Conservation (phyloP, 192 early-diverging fungal species). For the Coemansia sp. region DNA sequence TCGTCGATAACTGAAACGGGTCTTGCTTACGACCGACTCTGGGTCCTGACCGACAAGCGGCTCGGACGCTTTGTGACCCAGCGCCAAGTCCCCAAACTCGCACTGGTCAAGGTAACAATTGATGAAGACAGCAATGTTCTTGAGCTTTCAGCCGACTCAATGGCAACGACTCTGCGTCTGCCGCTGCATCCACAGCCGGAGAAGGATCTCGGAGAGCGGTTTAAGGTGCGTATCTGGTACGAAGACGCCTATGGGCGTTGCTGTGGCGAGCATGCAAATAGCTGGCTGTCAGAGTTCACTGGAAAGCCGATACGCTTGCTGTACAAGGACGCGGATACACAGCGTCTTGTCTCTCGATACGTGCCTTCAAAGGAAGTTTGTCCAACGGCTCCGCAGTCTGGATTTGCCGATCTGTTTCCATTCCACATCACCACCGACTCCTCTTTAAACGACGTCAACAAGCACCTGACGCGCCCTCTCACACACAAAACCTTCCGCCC, state of each 20-base stretch:
- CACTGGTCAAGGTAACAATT: slow-evolving; percentile 26
- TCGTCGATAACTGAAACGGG: slow-evolving; percentile 29
- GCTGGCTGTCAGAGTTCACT: slow-evolving; percentile 31
- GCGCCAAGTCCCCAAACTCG: slow-evolving; percentile 32
- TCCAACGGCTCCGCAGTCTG: slow-evolving; percentile 57
- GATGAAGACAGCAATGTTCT: slow-evolving; percentile 4
- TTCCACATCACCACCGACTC: slow-evolving; percentile 63
- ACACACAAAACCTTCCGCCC: slow-evolving; percentile 68
- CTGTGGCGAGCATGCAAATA: slow-evolving; percentile 22
- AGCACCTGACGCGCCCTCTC: slow-evolving; percentile 54
- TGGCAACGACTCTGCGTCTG: slow-evolving; percentile 23
- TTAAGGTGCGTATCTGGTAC: slow-evolving; percentile 42
- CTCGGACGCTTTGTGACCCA: slow-evolving; percentile 43
- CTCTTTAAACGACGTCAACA: slow-evolving; percentile 67
- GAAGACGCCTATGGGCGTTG: slow-evolving; percentile 35
- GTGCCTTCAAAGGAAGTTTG: slow-evolving; percentile 19
- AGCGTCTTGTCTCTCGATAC: slow-evolving; percentile 42
- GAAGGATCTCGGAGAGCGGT: slow-evolving; percentile 9
- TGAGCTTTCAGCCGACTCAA: slow-evolving; percentile 20
- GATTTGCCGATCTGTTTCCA: slow-evolving; percentile 77
- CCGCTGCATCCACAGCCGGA: slow-evolving; percentile 27
- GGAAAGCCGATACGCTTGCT: slow-evolving; percentile 38
- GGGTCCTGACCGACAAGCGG: slow-evolving; percentile 37
- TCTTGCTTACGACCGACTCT: slow-evolving; percentile 45
- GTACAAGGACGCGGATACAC: slow-evolving; percentile 25